Evolutionary conservation across 2,329 filamentous ascomycete species (phyloP), one percentile per base, ranked within the genome.

Genomic region (Sarocladium brachiariae): DNA sequence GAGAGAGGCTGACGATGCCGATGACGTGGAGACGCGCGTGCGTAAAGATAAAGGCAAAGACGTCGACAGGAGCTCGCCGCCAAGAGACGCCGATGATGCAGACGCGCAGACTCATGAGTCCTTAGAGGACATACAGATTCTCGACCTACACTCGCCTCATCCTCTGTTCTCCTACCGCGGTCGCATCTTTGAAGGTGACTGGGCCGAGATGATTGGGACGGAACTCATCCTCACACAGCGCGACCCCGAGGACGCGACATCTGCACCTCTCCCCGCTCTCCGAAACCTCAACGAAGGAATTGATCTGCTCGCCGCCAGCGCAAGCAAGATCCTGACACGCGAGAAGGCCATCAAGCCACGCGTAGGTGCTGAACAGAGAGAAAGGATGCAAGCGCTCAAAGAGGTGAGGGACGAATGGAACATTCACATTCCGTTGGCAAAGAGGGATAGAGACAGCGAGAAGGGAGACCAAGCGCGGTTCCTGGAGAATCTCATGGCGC

Each of bases 191-290:
- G 83, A 81, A 55, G 92, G 89, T 56, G 71, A 81, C 41, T 97
- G 92, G 92, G 79, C 81, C 10, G 82, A 87, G 54, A 86, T 89
- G 53, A 80, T 95, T 38, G 92, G 92, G 31, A 95, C 90, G 0
- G 89, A 95, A 57, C 71, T 91, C 56, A 78, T 95, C 37, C 85
- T 96, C 59, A 76, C 75, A 1, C 68, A 67, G 14, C 77, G 74
- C 49, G 58, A 67, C 34, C 50, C 71, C 81, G 51, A 84, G 80
- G 33, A 77, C 63, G 10, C 35, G 24, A 18, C 11, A 51, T 9
- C 25, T n/a, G n/a, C 27, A 8, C 63, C 63, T 8, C 63, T 77
- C 2, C 75, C 77, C 3, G 65, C 66, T 8, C 63, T 78, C 34
- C 76, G 74, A n/a, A 69, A 72, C 21, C 73, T 80, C 23, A 71